Conservation (phyloP, 2,329 filamentous ascomycete species). For the Penicillium occitanis region DNA sequence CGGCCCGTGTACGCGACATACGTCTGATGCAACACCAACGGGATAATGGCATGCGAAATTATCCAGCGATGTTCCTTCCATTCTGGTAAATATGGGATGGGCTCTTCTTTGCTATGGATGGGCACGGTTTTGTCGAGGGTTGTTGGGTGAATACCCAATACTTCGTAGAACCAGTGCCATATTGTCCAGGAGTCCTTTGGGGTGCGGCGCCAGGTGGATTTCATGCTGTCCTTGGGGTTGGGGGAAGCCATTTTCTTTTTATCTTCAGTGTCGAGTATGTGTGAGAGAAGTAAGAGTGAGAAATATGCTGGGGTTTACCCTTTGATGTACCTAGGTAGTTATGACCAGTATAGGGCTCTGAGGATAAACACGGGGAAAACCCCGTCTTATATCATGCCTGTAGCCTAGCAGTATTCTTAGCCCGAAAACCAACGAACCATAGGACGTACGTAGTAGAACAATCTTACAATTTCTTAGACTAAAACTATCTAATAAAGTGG, state of each 20-base stretch:
- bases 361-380: not conserved
- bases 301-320: not conserved
- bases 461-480: not conserved
- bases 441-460: not conserved
- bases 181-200: constrained; percentile 30
- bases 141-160: constrained; percentile 27
- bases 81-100: constrained; percentile 38
- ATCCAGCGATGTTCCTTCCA: constrained; percentile 38
- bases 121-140: constrained; percentile 32
- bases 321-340: not conserved
- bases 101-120: constrained; percentile 40
- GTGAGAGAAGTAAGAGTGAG: not conserved
- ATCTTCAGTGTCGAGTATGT: not conserved
- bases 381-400: not conserved
- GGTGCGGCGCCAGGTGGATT: constrained; percentile 35
- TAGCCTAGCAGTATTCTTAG: not conserved
- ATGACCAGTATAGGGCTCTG: not conserved
- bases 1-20: constrained; percentile 31
- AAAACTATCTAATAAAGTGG: not conserved
- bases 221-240: constrained; percentile 36
- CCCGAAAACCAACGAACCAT: not conserved
- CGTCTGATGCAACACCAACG: constrained; percentile 37
- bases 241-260: constrained; percentile 9
- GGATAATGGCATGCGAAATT: constrained; percentile 35
- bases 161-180: constrained; percentile 32